phyloP scores from a whole-genome alignment of 2,329 filamentous ascomycete genomes.

The Fusarium staphyleae region DNA sequence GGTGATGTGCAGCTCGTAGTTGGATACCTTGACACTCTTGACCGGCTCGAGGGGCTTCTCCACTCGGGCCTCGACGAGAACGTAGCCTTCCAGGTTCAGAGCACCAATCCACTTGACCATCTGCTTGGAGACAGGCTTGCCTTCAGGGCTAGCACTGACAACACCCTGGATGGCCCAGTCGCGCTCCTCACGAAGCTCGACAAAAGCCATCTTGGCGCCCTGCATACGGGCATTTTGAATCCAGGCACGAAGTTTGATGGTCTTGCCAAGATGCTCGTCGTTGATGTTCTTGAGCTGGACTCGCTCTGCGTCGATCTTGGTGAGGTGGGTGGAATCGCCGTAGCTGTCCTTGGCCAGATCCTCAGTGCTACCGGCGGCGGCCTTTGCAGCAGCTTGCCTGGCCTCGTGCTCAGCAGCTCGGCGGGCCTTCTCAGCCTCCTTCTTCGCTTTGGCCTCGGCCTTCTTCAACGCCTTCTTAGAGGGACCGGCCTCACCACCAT shows the following conservation, averaged over 20 bases:
- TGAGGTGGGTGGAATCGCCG: constrained; percentile 70
- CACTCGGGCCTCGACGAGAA: constrained; percentile 81
- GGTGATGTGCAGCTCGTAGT: constrained; percentile 85
- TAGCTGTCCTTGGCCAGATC: constrained; percentile 81
- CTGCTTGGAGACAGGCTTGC: constrained; percentile 72
- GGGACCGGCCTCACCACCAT: constrained; percentile 33
- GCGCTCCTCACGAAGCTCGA: constrained; percentile 80
- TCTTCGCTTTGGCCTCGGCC: constrained; percentile 83
- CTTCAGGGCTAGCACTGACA: constrained; percentile 71
- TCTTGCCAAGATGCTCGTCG: constrained; percentile 71
- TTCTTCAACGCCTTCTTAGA: constrained; percentile 81
- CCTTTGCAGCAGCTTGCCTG: constrained; percentile 71
- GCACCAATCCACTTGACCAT: constrained; percentile 93
- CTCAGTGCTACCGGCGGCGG: constrained; percentile 69
- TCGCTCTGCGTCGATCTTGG: constrained; percentile 62
- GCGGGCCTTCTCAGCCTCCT: constrained; percentile 81
- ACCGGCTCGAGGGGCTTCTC: constrained; percentile 86
- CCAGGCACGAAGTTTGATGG: constrained; percentile 78
- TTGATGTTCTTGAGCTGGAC: constrained; percentile 69
- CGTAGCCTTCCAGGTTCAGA: constrained; percentile 80
- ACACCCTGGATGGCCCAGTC: constrained; percentile 85
- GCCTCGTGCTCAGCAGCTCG: constrained; percentile 78
- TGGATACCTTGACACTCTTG: constrained; percentile 82
- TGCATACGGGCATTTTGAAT: constrained; percentile 89
- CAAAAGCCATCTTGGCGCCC: constrained; percentile 88